Evolutionary conservation across 441 rosid genomes (phyloP), one percentile per base, ranked within the genome.

Genomic region (Syzygium syzygioides): DNA sequence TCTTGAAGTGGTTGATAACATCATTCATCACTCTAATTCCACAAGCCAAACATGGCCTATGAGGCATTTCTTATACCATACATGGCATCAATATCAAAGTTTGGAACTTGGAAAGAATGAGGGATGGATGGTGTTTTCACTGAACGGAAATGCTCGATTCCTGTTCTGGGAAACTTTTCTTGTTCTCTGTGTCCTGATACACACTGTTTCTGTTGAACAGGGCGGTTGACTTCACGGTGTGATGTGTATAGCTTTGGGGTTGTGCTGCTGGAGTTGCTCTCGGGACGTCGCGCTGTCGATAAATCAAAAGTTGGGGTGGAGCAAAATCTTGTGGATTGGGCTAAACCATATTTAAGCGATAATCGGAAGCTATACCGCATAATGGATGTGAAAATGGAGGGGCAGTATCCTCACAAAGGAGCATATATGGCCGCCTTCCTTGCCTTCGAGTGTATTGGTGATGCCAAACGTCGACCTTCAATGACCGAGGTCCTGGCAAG

Each of bases 211-310:
- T 86, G 32, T 86, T 55, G 90, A 88, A 60, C 94, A 96, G 98
- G 99, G 87, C 93, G 92, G 85, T 90, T 96, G 85, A 95, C 97
- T 68, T 50, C 94, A 9, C 95, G 88, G 90, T 96, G 97, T 41
- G 98, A 97, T 34, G 96, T 95, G 52, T 95, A 97, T 54, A 95
- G 97, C 90, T 96, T 95, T 55, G 97, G 98, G 86, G 96, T 96
- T 87, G 98, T 96, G 62, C 91, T 96, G 90, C 90, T 96, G 80
- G 99, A 96, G 92, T 90, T 95, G 88, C 92, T 96, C 5, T 88
- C 95, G 5, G 96, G 97, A 37, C 94, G 96, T 13, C 89, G 90
- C 50, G 95, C 93, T 50, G 86, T 94, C 17, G 95, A 95, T 84
- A 92, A 89, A 89, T 89, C 92, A 57, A 95, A 89, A 90, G 87